Base-by-base conservation (phyloP, 2,329 filamentous ascomycete species). In the Ophiobolus disseminans region DNA sequence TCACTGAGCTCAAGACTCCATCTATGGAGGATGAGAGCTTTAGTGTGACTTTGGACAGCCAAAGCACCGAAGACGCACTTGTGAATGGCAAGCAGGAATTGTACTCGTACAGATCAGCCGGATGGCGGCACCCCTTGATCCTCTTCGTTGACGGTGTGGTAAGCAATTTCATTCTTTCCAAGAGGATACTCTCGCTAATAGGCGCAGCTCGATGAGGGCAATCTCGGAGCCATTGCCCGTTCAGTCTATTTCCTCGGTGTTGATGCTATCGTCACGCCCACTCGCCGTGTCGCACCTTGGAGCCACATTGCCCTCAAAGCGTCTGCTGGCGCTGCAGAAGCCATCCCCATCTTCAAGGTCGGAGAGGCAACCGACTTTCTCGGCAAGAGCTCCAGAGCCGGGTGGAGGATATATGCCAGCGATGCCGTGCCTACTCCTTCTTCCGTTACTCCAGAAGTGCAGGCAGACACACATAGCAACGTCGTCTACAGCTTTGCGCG, bases 161-260 rank as follows among this genome's bases (percentile, higher is more conserved):
- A 60, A 55, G 68, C 45, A 8, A 49, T 7, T 16, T 7, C 25
- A 7, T 16, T 20, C 10, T 8, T 9, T 11, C 2, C 1, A 20
- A 1, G n/a, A n/a, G 35, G 13, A 36, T 5, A 11, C 3, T 40
- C 13, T 20, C n/a, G 60, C 68, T 81, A 32, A 70, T 40, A 21
- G 11, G 1, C 2, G n/a, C 37, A 68, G 62, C 76, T 91, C 8
- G 93, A 99, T 65, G 89, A 91, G 0, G 91, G 90, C 20, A 99
- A 99, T 67, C 78, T 97, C 1, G 94, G 94, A 32, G 91, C 87
- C 17, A 93, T 97, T 50, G 80, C 97, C 34, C 88, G 94, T 26
- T 90, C 90, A 5, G 91, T 91, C 2, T 88, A 90, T 65, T 97
- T 94, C 72, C 83, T 97, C n/a, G 93, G 93, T 17, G 87, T 90